A percentile compares a stretch with the other conserved stretches of the same genome.
Evolutionary conservation across 2,329 filamentous ascomycete genomes (phyloP).

Genomic region (Hymenoscyphus repandus): DNA sequence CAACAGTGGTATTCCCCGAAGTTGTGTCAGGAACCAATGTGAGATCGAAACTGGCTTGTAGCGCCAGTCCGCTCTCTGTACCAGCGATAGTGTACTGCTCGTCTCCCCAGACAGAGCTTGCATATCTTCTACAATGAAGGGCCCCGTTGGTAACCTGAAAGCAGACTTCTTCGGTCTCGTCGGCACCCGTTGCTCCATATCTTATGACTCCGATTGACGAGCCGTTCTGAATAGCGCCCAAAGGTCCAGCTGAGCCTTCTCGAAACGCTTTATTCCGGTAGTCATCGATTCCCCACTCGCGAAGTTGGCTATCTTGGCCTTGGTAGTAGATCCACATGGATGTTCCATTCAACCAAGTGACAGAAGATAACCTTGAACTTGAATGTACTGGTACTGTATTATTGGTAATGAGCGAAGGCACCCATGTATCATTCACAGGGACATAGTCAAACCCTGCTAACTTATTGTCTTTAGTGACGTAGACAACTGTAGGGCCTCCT

Average conservation of each 20-base stretch:
- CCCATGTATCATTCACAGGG: slow-evolving; percentile 11
- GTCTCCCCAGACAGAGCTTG: slow-evolving; percentile 5
- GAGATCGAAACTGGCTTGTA: slow-evolving; percentile 2
- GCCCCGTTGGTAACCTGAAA: slow-evolving; percentile 5
- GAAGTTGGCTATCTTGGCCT: slow-evolving; percentile 6
- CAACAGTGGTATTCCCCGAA: slow-evolving; percentile 2
- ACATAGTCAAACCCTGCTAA: slow-evolving; percentile 9
- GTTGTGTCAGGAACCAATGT: neutral
- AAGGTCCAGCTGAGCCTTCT: slow-evolving; percentile 5
- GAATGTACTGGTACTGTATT: slow-evolving; percentile 5
- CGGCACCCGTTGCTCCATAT: neutral
- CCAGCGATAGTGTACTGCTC: slow-evolving; percentile 9
- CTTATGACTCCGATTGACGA: slow-evolving; percentile 5
- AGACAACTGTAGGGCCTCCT: slow-evolving; percentile 11
- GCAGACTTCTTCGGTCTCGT: slow-evolving; percentile 7
- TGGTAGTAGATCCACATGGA: slow-evolving; percentile 13
- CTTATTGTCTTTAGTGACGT: slow-evolving; percentile 6
- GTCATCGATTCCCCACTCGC: slow-evolving; percentile 14
- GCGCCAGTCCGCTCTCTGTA: slow-evolving; percentile 5
- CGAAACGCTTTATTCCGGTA: slow-evolving; percentile 9
- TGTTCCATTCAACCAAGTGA: slow-evolving; percentile 13
- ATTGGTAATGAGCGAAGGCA: slow-evolving; percentile 4
- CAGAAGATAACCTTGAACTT: slow-evolving; percentile 8
- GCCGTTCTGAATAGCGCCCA: slow-evolving; percentile 1
- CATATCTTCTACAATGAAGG: slow-evolving; percentile 7